These are phyloP conservation scores for Penicillium cinerascens DNA, from an alignment of 495 filamentous ascomycete species.

Conservation along the genomic window DNA sequence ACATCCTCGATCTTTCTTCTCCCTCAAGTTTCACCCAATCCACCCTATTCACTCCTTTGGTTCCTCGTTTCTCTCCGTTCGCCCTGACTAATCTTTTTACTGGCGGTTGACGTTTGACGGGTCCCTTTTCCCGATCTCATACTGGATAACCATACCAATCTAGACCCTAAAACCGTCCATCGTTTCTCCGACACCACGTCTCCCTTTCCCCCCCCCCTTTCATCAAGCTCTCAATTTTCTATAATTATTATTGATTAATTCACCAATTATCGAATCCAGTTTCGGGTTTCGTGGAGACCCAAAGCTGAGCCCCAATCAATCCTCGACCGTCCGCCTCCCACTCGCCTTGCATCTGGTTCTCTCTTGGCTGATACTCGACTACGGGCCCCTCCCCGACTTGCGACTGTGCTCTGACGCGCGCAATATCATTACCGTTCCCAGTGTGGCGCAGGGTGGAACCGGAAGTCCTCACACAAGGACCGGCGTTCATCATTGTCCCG, in stretches of 20 bases:
- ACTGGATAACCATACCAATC: conserved; percentile 14
- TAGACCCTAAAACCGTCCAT: conserved; percentile 14
- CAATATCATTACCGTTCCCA: conserved; percentile 17
- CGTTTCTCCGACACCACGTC: not conserved
- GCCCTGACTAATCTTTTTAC: conserved; percentile 13
- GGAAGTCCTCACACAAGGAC: not conserved
- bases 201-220: conserved; percentile 12
- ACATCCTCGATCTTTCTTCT: conserved; percentile 18
- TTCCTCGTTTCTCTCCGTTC: conserved; percentile 22
- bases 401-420: conserved; percentile 18
- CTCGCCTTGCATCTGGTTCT: conserved; percentile 12
- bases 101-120: conserved; percentile 3
- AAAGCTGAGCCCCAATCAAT: conserved; percentile 20
- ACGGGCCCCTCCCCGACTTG: not conserved
- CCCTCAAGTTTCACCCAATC: conserved; percentile 10
- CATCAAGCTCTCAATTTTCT: conserved; percentile 24
- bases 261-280: conserved; percentile 5
- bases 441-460: conserved; percentile 23
- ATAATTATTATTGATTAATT: conserved; percentile 31
- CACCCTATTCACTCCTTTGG: conserved; percentile 31
- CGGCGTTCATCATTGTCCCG: conserved; percentile 15
- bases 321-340: conserved; percentile 25
- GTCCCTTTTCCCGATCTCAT: conserved; percentile 13
- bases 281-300: not conserved
- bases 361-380: not conserved